phyloP scores from a whole-genome alignment of 495 filamentous ascomycete species.

The Aspergillus steynii region DNA sequence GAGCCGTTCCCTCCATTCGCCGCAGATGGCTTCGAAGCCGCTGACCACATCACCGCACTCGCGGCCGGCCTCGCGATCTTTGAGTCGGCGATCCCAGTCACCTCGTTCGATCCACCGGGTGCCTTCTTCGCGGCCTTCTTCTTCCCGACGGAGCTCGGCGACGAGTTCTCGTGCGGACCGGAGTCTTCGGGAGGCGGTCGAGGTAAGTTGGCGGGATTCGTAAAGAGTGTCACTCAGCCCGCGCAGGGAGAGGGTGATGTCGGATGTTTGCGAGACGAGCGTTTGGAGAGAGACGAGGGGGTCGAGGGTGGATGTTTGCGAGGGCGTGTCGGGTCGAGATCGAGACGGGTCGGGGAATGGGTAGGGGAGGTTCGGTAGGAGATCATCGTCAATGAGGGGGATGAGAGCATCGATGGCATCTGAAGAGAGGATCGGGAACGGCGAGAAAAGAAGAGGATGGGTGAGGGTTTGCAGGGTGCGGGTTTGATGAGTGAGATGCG shows the following conservation, averaged over 20 bases:
- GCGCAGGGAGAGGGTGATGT: conserved; percentile 77
- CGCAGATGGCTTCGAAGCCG: conserved; percentile 87
- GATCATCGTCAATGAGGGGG: conserved; percentile 61
- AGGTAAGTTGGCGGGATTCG: conserved; percentile 86
- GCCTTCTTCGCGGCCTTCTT: conserved; percentile 77
- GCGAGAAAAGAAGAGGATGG: conserved; percentile 60
- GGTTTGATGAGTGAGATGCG: conserved; percentile 82
- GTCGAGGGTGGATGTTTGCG: conserved; percentile 32
- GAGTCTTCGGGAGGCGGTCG: conserved; percentile 72
- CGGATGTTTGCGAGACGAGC: conserved; percentile 61
- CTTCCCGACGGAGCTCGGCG: conserved; percentile 77
- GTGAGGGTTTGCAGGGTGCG: conserved; percentile 77
- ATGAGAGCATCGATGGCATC: conserved; percentile 68
- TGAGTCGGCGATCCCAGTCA: conserved; percentile 75
- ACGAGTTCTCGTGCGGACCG: conserved; percentile 77
- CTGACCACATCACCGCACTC: conserved; percentile 84
- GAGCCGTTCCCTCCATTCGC: conserved; percentile 59
- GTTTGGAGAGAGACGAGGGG: conserved; percentile 56
- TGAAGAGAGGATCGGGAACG: conserved; percentile 57
- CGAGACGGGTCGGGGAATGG: conserved; percentile 52
- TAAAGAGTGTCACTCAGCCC: conserved; percentile 89
- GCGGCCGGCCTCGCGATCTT: conserved; percentile 71
- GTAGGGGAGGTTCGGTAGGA: conserved; percentile 48
- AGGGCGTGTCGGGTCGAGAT: conserved; percentile 46
- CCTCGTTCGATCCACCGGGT: conserved; percentile 75